Base-by-base conservation (phyloP, 441 rosid species). In the Aleurites moluccanus region DNA sequence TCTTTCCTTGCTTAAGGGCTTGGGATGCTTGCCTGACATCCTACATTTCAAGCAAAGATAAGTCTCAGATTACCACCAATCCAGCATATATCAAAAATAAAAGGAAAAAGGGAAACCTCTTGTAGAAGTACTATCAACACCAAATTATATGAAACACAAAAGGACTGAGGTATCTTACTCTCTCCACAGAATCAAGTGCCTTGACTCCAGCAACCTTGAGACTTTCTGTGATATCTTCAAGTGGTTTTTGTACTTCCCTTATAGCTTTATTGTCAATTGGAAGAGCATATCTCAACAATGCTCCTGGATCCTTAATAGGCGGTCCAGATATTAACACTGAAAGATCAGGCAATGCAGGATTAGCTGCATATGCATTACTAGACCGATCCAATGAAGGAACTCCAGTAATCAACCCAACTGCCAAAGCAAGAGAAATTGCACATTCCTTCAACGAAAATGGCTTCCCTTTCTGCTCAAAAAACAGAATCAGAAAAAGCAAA, bases 291-390 rank as follows among this genome's bases (percentile, higher is more conserved):
- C 98, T 89, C 73, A 96, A 78, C 68, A 96, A 81, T 49, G 97
- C 92, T 64, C 86, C 96, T 0, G 98, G 98, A 55, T 96, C 99
- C 85, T 96, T 96, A 23, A 93, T 92, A 0, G 99, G 98, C 3
- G 99, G 99, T 21, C 99, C 99, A 15, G 99, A 96, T 75, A 96
- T 96, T 59, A 96, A 86, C 72, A 96, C 97, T 0, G 97, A 86
- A 16, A 96, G 76, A 74, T 96, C 92, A 55, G 96, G 83, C 80
- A 93, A 71, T 21, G 89, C 88, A 63, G 91, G 91, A 78, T 63
- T 83, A 65, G 80, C 84, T 9, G 92, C 92, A 80, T 86, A 85
- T 53, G 92, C 89, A 73, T 79, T 79, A 64, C 85, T 80, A 45
- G 85, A 79, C 81, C 77, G 69, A 73, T 76, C 86, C 74, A 86